Percentiles rank a stretch among this genome's conserved stretches.
phyloP scores from a whole-genome alignment of 2,329 filamentous ascomycete species.

The Sodiomyces alkalinus region DNA sequence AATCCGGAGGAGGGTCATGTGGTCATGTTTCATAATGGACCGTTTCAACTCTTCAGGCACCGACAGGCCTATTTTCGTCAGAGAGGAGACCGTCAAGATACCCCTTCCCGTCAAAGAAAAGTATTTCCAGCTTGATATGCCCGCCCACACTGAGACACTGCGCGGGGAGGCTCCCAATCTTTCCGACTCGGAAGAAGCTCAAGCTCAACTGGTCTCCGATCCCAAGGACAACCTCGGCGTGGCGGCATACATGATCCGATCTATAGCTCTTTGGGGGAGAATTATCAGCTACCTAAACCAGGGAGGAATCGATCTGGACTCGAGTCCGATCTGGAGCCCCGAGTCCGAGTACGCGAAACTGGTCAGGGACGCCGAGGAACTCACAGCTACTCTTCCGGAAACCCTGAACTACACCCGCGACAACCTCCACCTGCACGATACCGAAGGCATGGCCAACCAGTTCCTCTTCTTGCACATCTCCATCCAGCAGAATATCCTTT shows the following conservation, averaged over 20 bases:
- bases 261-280: slow-evolving; percentile 77
- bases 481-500: slow-evolving; percentile 77
- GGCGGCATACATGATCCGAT: slow-evolving; percentile 74
- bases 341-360: slow-evolving; percentile 64
- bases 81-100: slow-evolving; percentile 77
- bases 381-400: slow-evolving; percentile 54
- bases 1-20: slow-evolving; percentile 88
- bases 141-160: slow-evolving; percentile 71
- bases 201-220: slow-evolving; percentile 46
- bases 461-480: slow-evolving; percentile 87
- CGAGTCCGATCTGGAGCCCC: slow-evolving; percentile 64
- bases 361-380: slow-evolving; percentile 53
- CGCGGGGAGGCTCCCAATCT: slow-evolving; percentile 49
- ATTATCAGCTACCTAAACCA: slow-evolving; percentile 85
- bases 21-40: slow-evolving; percentile 96
- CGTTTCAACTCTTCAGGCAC: slow-evolving; percentile 93
- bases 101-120: slow-evolving; percentile 84
- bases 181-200: slow-evolving; percentile 46
- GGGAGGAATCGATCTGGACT: slow-evolving; percentile 68
- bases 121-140: slow-evolving; percentile 81
- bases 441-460: slow-evolving; percentile 75
- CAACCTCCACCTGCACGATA: slow-evolving; percentile 72
- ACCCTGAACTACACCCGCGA: slow-evolving; percentile 61
- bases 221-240: slow-evolving; percentile 83
- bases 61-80: slow-evolving; percentile 79